phyloP scores from a whole-genome alignment of 108 stramenopile genomes.

The Phaeodactylum tricornutum region DNA sequence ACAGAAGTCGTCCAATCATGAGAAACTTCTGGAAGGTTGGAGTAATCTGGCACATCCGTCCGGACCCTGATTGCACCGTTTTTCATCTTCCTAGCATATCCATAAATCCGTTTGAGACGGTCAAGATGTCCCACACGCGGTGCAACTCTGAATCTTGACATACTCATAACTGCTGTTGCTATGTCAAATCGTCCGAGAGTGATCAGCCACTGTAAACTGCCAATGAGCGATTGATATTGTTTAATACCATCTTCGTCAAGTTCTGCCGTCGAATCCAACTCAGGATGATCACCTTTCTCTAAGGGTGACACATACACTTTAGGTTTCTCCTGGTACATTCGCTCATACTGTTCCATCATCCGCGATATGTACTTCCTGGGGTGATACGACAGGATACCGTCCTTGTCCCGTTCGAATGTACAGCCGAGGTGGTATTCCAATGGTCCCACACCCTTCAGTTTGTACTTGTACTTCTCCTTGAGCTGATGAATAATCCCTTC shows the following conservation, averaged over 20 bases:
- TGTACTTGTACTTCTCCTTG: not conserved
- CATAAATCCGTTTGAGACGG: conserved; percentile 15
- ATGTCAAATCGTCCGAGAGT: conserved; percentile 14
- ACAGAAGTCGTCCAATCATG: conserved; percentile 3
- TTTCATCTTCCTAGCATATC: conserved; percentile 7
- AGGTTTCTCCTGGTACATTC: too few relatives aligned
- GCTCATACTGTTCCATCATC: too few relatives aligned
- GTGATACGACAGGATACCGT: too few relatives aligned
- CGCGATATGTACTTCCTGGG: too few relatives aligned
- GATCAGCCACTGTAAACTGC: conserved; percentile 11
- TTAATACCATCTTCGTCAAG: conserved; percentile 4
- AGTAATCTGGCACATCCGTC: not conserved
- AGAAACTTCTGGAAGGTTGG: not conserved
- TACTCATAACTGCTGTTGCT: not conserved
- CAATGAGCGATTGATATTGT: conserved; percentile 17
- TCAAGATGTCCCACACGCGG: conserved; percentile 19
- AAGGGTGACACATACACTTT: too few relatives aligned
- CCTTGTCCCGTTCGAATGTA: too few relatives aligned
- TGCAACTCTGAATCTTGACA: conserved; percentile 5
- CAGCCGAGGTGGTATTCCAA: conserved; percentile 1
- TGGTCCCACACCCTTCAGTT: conserved; percentile 5
- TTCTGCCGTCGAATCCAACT: conserved; percentile 8
- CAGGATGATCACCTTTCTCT: conserved; percentile 25
- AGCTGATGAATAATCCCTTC: not conserved
- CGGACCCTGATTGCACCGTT: conserved; percentile 3